Conservation (phyloP, 768 basidiomycete genomes). For the Termitomyces eurrhizus region DNA sequence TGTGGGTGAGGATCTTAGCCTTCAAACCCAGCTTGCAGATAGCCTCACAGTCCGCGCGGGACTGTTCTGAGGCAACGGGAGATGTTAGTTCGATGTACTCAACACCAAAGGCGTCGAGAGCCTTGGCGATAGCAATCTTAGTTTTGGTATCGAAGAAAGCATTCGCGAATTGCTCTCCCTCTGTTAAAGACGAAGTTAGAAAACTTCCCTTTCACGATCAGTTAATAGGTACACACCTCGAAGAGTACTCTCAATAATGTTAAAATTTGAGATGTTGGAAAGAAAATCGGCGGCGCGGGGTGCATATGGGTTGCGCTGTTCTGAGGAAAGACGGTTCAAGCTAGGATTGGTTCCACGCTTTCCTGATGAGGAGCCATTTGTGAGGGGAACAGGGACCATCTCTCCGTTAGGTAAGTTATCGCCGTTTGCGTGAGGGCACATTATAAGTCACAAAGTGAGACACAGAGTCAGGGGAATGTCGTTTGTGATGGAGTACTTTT, state of each 20-base stretch:
- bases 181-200: constrained; percentile 34
- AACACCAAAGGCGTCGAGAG: constrained; percentile 97
- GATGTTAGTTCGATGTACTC: constrained; percentile 99
- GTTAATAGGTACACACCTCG: constrained; percentile 57
- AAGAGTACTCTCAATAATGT: constrained; percentile 95
- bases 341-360: constrained; percentile 40
- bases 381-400: constrained; percentile 70
- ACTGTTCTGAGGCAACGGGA: constrained; percentile 96
- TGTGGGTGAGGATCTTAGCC: constrained; percentile 97
- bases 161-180: constrained; percentile 99
- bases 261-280: constrained; percentile 90
- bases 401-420: constrained; percentile 46
- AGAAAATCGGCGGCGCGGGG: constrained; percentile 90
- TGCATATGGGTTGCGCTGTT: constrained; percentile 74
- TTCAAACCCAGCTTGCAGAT: constrained; percentile 99
- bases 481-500: constrained; percentile 6
- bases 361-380: constrained; percentile 37
- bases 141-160: constrained; percentile 99
- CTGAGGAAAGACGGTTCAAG: constrained; percentile 36
- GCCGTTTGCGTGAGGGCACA: constrained; percentile 62
- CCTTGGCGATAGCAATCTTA: constrained; percentile 98
- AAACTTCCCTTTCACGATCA: background rate
- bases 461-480: background rate
- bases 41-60: constrained; percentile 88
- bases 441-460: constrained; percentile 26